Percentiles rank a stretch among this genome's conserved stretches.
Conservation (phyloP, 2,329 filamentous ascomycete species). For the Trichophyton rubrum region DNA sequence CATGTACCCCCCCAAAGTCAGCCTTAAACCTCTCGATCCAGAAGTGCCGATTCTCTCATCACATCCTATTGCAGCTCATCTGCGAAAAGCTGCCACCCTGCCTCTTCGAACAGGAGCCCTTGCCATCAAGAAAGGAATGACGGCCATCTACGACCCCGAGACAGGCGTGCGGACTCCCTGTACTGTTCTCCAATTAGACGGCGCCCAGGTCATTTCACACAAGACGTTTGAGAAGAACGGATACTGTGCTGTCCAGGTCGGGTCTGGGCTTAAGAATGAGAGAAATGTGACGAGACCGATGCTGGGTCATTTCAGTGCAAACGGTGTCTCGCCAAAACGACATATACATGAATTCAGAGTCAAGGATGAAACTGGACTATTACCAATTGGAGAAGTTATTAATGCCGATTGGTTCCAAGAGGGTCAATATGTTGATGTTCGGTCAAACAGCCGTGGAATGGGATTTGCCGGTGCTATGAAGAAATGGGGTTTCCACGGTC, state of each 20-base stretch:
- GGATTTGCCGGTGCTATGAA: slow-evolving; percentile 98
- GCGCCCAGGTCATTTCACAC: slow-evolving; percentile 76
- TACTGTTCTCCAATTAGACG: slow-evolving; percentile 87
- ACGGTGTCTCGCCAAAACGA: slow-evolving; percentile 71
- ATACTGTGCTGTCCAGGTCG: slow-evolving; percentile 89
- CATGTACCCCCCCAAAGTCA: slow-evolving; percentile 40
- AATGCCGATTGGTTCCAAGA: slow-evolving; percentile 81
- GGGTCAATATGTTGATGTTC: slow-evolving; percentile 82
- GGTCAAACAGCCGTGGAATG: slow-evolving; percentile 68
- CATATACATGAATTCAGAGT: slow-evolving; percentile 82
- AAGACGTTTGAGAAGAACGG: slow-evolving; percentile 73
- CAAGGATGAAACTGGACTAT: slow-evolving; percentile 55
- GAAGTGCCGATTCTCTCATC: slow-evolving; percentile 42
- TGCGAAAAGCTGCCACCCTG: slow-evolving; percentile 45
- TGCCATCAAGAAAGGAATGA: slow-evolving; percentile 91
- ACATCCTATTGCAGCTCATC: slow-evolving; percentile 46
- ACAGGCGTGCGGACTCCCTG: slow-evolving; percentile 68
- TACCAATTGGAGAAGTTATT: slow-evolving; percentile 63
- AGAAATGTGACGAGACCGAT: slow-evolving; percentile 68
- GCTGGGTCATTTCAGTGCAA: slow-evolving; percentile 76
- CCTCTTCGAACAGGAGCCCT: slow-evolving; percentile 67
- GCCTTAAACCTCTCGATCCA: slow-evolving; percentile 43
- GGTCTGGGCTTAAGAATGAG: slow-evolving; percentile 59
- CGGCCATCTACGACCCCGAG: slow-evolving; percentile 65
- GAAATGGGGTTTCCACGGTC: slow-evolving; percentile 76